Evolutionary conservation across 1,284 basidiomycete genomes (phyloP), one percentile per base, ranked within the genome.

Genomic region (Ceratobasidium sp.): DNA sequence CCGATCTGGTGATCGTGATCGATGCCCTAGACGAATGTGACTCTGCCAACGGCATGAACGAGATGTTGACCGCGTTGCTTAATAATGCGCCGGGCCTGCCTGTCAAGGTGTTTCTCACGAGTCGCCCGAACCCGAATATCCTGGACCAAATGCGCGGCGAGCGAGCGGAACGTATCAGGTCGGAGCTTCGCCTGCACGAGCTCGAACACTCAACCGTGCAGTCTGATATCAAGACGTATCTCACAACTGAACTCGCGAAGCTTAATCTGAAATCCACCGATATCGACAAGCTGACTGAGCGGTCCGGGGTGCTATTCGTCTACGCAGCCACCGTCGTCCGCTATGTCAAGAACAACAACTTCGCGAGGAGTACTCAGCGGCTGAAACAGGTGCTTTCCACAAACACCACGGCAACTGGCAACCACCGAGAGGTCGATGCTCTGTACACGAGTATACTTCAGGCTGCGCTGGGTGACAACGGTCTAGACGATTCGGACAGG

Each of bases 211-310:
- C 53, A 2, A 54, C 62, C 9, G 75, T 74, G 6, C 31, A 63
- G 8, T 13, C 37, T 0, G 75, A 76, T 41, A 76, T 76, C 9
- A 29, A 27, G 16, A 64, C 59, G 11, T 76, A 75, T 51, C 46
- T 76, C 27, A 24, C 14, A 22, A 31, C 29, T 24, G 56, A 59
- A n/a, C 56, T 59, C 8, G 9, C 51, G 1, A 27, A 2, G 22
- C 0, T 7, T 1, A 27, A 62, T 2, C 34, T 53, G 4, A 14
- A 7, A 1, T 6, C 2, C n/a, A 46, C 53, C 7, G 27, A 19
- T 6, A 0, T 46, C n/a, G 24, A 46, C 11, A 27, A 0, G 1
- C 24, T 62, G 1, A 41, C 31, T 1, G n/a, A 29, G 41, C 22
- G 24, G 2, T 62, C 59, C 16, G 59, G 59, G 13, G 24, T 62